Evolutionary conservation across 441 rosid genomes (phyloP), one percentile per base, ranked within the genome.

Genomic region (Croton setiger): DNA sequence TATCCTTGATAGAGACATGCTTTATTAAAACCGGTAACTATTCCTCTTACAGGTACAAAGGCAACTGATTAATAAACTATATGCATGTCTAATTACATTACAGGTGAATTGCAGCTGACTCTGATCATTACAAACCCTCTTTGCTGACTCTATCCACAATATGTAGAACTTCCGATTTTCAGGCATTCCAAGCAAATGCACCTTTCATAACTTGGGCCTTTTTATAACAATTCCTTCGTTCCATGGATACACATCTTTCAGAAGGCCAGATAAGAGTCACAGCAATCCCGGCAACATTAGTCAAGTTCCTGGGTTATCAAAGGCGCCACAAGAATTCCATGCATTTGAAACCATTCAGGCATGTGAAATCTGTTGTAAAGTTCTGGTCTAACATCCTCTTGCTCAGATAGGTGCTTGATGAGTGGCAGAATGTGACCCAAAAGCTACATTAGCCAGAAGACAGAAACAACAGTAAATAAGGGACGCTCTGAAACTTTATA

Each of bases 291-390:
- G 12, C 37, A 15, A 31, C 13, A 8, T 54, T 62, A 39, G 17
- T 36, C 52, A 18, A 51, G 18, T 4, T 23, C 41, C 69, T 70
- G 55, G 21, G 51, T 17, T 11, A 51, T 41, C 31, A 33, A 27
- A 17, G 77, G 23, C 1, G 78, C 71, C 1, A 76, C 71, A 31
- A 83, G 87, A 58, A 83, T 76, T 63, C 87, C 87, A 12, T 78
- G 83, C 80, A 69, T 80, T 76, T 76, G 82, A 83, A 85, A 85
- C 89, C 87, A 83, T 66, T 83, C 87, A 0, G 79, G 83, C 85
- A 85, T 81, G 79, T 43, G 82, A 71, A 83, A 83, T 60, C 75
- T 81, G 52, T 79, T 80, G 31, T 70, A 60, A 55, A 85, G 79
- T 49, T 71, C 66, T 0, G 77, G 82, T 70, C 87, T 80, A 9